phyloP scores from a whole-genome alignment of 805 yeast genomes.

The Candida caryicola region DNA sequence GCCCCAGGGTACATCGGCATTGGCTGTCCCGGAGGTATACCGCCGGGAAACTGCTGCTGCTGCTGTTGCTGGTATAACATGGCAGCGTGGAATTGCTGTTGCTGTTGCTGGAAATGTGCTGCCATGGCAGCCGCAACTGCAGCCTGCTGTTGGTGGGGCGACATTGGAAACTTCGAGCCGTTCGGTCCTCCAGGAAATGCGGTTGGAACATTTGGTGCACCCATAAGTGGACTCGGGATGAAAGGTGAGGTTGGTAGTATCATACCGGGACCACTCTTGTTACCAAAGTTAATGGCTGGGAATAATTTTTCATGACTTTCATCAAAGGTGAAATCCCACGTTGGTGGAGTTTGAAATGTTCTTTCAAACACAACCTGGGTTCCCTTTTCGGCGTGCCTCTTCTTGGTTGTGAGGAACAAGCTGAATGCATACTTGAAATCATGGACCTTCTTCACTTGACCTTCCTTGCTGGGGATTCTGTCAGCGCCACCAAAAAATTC shows the following conservation, averaged over 20 bases:
- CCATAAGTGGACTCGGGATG: conserved; percentile 32
- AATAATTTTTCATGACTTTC: conserved; percentile 54
- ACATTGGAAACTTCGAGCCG: conserved; percentile 22
- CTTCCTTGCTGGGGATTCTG: conserved; percentile 36
- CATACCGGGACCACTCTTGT: conserved; percentile 13
- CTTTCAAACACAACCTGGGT: conserved; percentile 46
- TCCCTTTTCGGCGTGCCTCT: conserved; percentile 30
- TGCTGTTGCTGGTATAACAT: conserved; percentile 30
- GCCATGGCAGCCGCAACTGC: conserved; percentile 29
- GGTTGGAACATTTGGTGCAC: conserved; percentile 17
- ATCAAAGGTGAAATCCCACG: conserved; percentile 64
- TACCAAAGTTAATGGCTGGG: conserved; percentile 29
- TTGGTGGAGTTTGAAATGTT: conserved; percentile 72
- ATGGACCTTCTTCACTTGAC: conserved; percentile 33
- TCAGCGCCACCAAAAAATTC: conserved; percentile 42
- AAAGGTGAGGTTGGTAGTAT: conserved; percentile 22
- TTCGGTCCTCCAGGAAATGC: conserved; percentile 15
- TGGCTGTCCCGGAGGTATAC: conserved; percentile 33
- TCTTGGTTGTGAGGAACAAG: conserved; percentile 48
- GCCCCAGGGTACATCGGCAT: conserved; percentile 32
- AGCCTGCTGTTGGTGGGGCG: conserved; percentile 29
- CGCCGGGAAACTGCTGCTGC: conserved; percentile 22
- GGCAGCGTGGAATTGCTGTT: conserved; percentile 37
- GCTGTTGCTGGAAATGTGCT: conserved; percentile 29
- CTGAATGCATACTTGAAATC: conserved; percentile 47